Evolutionary conservation across 2,329 filamentous ascomycete genomes (phyloP).

Genomic region (Phoma herbarum): DNA sequence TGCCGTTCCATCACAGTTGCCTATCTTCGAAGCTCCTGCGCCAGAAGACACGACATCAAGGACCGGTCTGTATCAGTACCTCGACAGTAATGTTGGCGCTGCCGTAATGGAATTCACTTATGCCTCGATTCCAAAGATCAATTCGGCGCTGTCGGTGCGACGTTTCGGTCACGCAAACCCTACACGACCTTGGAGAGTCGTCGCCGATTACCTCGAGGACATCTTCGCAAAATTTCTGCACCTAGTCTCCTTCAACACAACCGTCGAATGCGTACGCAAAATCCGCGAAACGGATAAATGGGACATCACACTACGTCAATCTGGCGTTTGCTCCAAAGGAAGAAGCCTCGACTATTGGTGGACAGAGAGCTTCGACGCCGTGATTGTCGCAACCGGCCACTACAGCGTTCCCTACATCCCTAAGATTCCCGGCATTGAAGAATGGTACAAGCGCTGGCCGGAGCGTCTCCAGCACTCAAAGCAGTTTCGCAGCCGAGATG

Average conservation of each 20-base stretch:
- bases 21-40: background rate
- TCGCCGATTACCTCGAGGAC: background rate
- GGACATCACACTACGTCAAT: background rate
- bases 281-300: background rate
- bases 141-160: background rate
- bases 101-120: background rate
- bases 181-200: background rate
- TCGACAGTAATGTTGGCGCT: background rate
- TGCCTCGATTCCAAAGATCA: background rate
- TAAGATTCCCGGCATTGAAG: slow-evolving; percentile 58
- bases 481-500: slow-evolving; percentile 59
- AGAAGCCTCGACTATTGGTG: slow-evolving; percentile 64
- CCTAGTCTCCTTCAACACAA: background rate
- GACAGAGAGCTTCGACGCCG: slow-evolving; percentile 55
- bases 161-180: background rate
- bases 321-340: slow-evolving; percentile 55
- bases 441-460: slow-evolving; percentile 55
- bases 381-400: background rate
- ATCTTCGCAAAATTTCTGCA: background rate
- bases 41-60: background rate
- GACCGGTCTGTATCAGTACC: background rate
- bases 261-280: background rate
- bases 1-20: background rate
- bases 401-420: slow-evolving; percentile 66
- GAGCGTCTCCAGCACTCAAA: slow-evolving; percentile 65